Evolutionary conservation across 2,329 filamentous ascomycete genomes (phyloP), one percentile per base, ranked within the genome.

Genomic region (Pestalotiopsis sp.): DNA sequence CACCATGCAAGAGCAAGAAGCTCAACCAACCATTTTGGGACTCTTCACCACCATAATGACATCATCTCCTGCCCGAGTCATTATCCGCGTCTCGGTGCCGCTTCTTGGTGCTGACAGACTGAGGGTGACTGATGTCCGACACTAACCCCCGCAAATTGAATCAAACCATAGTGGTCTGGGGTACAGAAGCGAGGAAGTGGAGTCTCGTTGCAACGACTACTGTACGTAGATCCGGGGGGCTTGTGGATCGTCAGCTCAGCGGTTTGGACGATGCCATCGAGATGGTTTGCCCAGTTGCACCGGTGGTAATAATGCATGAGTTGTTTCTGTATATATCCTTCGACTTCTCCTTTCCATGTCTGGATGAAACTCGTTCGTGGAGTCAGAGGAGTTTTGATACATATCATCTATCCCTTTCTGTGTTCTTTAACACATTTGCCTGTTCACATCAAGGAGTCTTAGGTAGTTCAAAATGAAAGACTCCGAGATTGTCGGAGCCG

Each of bases 401-500:
- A 35, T 35, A 35, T 35, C 6, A 35, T 35, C 30, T 9, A 9
- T 5, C 30, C 30, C 30, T 35, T 35, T 35, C 6, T 35, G 7
- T 35, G 30, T 35, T 35, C 30, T 35, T 5, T 9, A 9, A 35
- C 30, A 35, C 30, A 9, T 35, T 5, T 35, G 30, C 30, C 30
- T 9, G 6, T 35, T 9, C 6, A 35, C 6, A 5, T 35, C 7
- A 35, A 35, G 17, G 20, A 52, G 44, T 52, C 20, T 9, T 2
- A 9, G 7, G 35, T 62, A 13, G 14, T 38, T 62, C 59, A 40
- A 20, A 22, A 67, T 67, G 66, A 67, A 67, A 20, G 66, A 67
- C 66, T 35, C 66, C 10, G 55, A 76, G 60, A 75, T 77, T 57
- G 75, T 77, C 24, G 77, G 77, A 56, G 70, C 66, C 24, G 72